Evolutionary conservation across 768 basidiomycete species (phyloP).

Genomic region (Podaxis carcinomalis): DNA sequence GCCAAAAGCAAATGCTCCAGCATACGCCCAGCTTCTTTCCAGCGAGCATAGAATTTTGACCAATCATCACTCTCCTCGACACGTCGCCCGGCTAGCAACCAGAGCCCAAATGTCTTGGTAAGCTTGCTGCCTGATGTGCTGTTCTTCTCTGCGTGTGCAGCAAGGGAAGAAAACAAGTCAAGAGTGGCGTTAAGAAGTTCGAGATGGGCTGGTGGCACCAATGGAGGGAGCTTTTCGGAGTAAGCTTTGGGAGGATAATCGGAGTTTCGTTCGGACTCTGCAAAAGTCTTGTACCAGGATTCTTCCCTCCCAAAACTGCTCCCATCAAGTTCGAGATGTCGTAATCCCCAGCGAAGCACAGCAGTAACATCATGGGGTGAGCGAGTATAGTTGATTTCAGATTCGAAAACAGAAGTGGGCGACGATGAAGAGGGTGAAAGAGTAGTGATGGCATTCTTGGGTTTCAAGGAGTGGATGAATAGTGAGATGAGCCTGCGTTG

Average conservation of each 20-base stretch:
- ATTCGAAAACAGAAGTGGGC: constrained; percentile 50
- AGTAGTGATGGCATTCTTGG: constrained; percentile 40
- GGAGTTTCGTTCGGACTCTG: constrained; percentile 50
- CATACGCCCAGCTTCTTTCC: constrained; percentile 70
- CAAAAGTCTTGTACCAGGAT: constrained; percentile 67
- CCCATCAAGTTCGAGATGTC: constrained; percentile 64
- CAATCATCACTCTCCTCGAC: constrained; percentile 53
- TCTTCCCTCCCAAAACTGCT: constrained; percentile 57
- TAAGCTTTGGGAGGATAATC: constrained; percentile 65
- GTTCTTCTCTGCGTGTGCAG: constrained; percentile 68
- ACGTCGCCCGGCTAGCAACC: constrained; percentile 55
- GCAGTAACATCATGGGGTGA: constrained; percentile 77
- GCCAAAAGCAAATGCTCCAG: constrained; percentile 76
- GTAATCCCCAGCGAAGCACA: constrained; percentile 76
- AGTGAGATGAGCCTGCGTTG: constrained; percentile 68
- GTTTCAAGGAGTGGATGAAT: constrained; percentile 62
- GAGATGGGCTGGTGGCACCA: constrained; percentile 51
- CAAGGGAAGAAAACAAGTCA: constrained; percentile 63
- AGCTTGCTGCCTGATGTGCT: constrained; percentile 77
- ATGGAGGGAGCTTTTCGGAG: constrained; percentile 55
- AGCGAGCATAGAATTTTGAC: constrained; percentile 62
- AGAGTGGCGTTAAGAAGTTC: constrained; percentile 56
- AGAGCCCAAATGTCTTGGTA: constrained; percentile 67
- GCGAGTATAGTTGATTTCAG: constrained; percentile 59
- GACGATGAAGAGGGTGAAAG: constrained; percentile 45